Percentiles rank a stretch among this genome's conserved stretches.
These are phyloP conservation scores for Artemisia argyi DNA, from an alignment of 129 eudicot genomes.

Conservation along the genomic window DNA sequence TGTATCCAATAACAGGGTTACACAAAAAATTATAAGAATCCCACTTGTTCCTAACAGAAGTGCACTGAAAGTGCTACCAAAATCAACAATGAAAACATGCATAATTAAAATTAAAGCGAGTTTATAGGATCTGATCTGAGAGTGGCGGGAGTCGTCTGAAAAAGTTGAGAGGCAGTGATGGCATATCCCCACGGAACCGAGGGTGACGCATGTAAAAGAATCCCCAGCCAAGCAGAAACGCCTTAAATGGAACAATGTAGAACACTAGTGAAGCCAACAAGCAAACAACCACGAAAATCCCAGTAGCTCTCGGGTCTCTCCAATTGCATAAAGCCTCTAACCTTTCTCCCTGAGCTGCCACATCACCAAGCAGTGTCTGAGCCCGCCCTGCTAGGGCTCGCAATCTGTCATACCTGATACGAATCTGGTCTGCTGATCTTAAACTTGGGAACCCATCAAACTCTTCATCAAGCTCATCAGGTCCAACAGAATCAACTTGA, in stretches of 20 bases:
- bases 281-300: conserved; percentile 75
- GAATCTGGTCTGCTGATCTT: conserved; percentile 60
- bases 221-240: conserved; percentile 62
- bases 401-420: conserved; percentile 72
- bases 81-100: conserved; percentile 14
- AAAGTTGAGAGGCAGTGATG: conserved; percentile 70
- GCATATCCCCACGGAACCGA: conserved; percentile 84
- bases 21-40: conserved; percentile 4
- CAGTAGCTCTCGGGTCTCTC: conserved; percentile 95
- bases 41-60: conserved; percentile 23
- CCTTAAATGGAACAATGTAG: conserved; percentile 81
- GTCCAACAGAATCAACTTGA: conserved; percentile 61
- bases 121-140: conserved; percentile 77
- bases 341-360: conserved; percentile 90
- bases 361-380: conserved; percentile 83
- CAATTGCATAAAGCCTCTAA: conserved; percentile 84
- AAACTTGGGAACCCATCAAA: conserved; percentile 81
- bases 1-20: conserved; percentile 26
- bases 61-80: conserved; percentile 43
- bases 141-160: conserved; percentile 91
- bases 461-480: conserved; percentile 88
- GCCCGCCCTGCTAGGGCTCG: conserved; percentile 87
- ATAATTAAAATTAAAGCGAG: not conserved
- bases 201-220: conserved; percentile 91
- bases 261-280: conserved; percentile 68